Conservation (phyloP, 192 early-diverging fungal species). For the Umbelopsis ramanniana region DNA sequence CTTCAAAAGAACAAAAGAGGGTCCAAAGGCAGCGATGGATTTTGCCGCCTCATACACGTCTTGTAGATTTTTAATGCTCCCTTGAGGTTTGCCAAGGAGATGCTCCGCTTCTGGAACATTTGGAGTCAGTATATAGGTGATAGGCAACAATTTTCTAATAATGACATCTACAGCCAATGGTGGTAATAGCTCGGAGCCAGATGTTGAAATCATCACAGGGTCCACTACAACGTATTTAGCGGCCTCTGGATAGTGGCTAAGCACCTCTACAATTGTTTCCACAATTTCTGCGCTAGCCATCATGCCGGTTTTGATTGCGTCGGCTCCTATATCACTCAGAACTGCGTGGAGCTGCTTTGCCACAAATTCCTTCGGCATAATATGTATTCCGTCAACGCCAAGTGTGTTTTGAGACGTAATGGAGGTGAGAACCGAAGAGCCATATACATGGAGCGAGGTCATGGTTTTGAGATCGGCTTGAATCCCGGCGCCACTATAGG, state of each 20-base stretch:
- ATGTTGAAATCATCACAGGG: conserved; percentile 88
- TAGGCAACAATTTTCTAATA: conserved; percentile 62
- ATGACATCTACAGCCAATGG: conserved; percentile 63
- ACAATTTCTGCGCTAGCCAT: conserved; percentile 70
- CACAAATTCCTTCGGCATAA: conserved; percentile 67
- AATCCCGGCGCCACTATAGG: conserved; percentile 67
- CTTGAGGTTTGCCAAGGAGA: conserved; percentile 45
- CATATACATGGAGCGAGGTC: conserved; percentile 71
- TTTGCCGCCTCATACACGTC: conserved; percentile 67
- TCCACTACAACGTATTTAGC: conserved; percentile 68
- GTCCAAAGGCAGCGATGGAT: conserved; percentile 57
- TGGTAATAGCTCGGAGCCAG: conserved; percentile 65
- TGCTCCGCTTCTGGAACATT: conserved; percentile 85
- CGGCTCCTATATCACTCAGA: conserved; percentile 74
- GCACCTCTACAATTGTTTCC: conserved; percentile 51
- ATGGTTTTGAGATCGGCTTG: conserved; percentile 93
- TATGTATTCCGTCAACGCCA: conserved; percentile 71
- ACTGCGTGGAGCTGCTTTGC: conserved; percentile 71
- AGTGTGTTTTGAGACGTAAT: conserved; percentile 88
- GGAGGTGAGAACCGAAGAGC: conserved; percentile 76
- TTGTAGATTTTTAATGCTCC: conserved; percentile 54
- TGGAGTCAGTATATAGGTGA: conserved; percentile 77
- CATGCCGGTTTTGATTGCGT: conserved; percentile 85
- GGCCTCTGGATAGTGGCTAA: conserved; percentile 42
- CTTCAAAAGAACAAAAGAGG: conserved; percentile 71